These are phyloP conservation scores for Suillus cothurnatus DNA, from an alignment of 768 basidiomycete species.

Conservation along the genomic window DNA sequence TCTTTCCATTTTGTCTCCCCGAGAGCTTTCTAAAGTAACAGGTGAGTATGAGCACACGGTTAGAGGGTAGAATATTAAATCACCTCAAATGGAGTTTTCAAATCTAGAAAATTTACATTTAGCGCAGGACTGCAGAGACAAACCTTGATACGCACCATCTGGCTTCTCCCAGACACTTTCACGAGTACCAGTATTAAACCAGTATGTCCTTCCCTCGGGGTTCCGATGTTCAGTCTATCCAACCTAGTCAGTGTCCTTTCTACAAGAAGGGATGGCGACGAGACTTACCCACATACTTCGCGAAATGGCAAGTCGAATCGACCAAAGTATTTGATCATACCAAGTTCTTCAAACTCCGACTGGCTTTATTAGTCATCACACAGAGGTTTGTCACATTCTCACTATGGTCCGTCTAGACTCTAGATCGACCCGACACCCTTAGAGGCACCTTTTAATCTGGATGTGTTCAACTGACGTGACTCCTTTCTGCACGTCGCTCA, in stretches of 20 bases:
- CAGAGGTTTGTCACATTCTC: too few species aligned
- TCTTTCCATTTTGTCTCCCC: slow-evolving; percentile 94
- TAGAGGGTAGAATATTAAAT: slow-evolving; percentile 20
- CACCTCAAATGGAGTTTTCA: slow-evolving; percentile 93
- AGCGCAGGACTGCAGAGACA: slow-evolving; percentile 11
- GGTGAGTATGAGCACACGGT: slow-evolving; percentile 2
- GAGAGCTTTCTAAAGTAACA: slow-evolving; percentile 67
- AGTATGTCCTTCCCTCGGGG: slow-evolving; percentile 96
- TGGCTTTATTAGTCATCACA: not conserved
- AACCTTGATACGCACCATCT: slow-evolving; percentile 57
- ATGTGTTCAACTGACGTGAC: too few species aligned
- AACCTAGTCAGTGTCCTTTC: not conserved
- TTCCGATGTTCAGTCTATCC: slow-evolving; percentile 89
- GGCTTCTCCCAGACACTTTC: slow-evolving; percentile 99
- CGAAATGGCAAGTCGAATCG: slow-evolving; percentile 5
- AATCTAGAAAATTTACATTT: slow-evolving; percentile 44
- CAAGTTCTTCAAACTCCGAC: not conserved
- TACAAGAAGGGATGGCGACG: not conserved
- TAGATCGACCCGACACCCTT: too few species aligned
- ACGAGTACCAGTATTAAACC: slow-evolving; percentile 88
- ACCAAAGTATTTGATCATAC: not conserved
- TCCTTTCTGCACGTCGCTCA: too few species aligned
- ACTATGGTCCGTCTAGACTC: too few species aligned
- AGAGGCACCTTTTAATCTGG: too few species aligned
- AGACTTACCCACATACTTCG: slow-evolving; percentile 35